Conservation (phyloP, 495 filamentous ascomycete species). For the Penicillium psychrofluorescens region DNA sequence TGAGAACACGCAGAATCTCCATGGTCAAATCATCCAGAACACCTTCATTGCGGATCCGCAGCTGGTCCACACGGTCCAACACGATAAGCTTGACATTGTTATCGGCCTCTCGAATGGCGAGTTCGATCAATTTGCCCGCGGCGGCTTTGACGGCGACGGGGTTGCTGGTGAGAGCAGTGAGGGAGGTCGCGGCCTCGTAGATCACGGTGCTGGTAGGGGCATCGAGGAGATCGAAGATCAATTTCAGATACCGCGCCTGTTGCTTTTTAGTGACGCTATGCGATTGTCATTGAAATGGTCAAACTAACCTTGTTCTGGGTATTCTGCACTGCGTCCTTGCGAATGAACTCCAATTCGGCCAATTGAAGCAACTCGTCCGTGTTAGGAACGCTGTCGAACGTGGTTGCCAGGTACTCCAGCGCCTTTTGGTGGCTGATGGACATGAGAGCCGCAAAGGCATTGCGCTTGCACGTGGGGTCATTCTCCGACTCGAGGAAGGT, state of each 20-base stretch:
- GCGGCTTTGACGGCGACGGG: conserved; percentile 97
- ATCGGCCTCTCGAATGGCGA: conserved; percentile 93
- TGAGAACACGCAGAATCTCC: conserved; percentile 95
- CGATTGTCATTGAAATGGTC: neutral
- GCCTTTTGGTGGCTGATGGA: conserved; percentile 92
- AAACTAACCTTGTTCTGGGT: conserved; percentile 75
- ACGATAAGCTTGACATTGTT: conserved; percentile 99
- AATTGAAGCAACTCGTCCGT: conserved; percentile 91
- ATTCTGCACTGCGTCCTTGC: conserved; percentile 95
- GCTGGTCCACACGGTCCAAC: conserved; percentile 85
- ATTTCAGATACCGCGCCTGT: conserved; percentile 78
- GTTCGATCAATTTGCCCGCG: conserved; percentile 90
- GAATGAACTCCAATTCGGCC: conserved; percentile 91
- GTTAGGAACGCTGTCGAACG: conserved; percentile 90
- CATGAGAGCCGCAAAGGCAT: conserved; percentile 88
- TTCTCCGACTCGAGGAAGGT: conserved; percentile 87
- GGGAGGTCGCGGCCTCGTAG: conserved; percentile 96
- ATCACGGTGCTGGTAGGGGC: conserved; percentile 89
- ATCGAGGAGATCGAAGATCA: conserved; percentile 96
- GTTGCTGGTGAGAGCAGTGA: conserved; percentile 90
- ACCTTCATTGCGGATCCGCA: conserved; percentile 87
- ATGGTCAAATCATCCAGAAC: conserved; percentile 94
- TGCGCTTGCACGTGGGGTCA: conserved; percentile 95
- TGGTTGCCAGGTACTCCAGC: conserved; percentile 78
- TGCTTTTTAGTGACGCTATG: conserved; percentile 18